Conservation (phyloP, 495 filamentous ascomycete species). For the Amniculicola lignicola region DNA sequence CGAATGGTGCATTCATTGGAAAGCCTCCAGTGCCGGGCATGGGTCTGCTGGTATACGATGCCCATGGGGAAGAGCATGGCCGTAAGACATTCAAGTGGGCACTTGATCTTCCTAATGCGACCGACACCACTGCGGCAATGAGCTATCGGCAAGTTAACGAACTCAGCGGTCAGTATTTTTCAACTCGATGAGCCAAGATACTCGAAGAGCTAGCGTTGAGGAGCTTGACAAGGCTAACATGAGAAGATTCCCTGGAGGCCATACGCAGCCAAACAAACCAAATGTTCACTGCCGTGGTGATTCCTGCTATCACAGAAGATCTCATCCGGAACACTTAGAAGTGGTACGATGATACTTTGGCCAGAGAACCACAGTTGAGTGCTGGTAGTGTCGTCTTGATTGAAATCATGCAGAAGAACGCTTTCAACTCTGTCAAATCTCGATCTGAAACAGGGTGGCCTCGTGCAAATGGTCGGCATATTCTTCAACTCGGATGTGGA, state of each 20-base stretch:
- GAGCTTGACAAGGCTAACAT: not conserved
- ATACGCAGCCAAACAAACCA: constrained; percentile 27
- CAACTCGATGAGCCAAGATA: too few relatives aligned
- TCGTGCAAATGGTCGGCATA: constrained; percentile 29
- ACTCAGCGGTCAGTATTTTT: constrained; percentile 23
- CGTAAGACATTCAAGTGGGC: constrained; percentile 37
- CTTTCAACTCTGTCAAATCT: constrained; percentile 31
- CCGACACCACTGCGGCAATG: constrained; percentile 23
- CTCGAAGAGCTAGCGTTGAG: not conserved
- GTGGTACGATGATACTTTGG: constrained; percentile 34
- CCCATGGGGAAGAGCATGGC: constrained; percentile 36
- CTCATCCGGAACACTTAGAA: constrained; percentile 31
- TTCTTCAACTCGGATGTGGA: constrained; percentile 32
- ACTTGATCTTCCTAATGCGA: constrained; percentile 31
- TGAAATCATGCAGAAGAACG: constrained; percentile 36
- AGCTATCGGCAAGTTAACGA: constrained; percentile 26
- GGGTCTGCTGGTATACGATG: constrained; percentile 35
- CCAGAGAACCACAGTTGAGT: constrained; percentile 15
- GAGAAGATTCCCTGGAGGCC: constrained; percentile 16
- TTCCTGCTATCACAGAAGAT: constrained; percentile 30
- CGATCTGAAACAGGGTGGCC: constrained; percentile 32
- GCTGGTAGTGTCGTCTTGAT: constrained; percentile 34
- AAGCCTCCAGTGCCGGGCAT: constrained; percentile 27
- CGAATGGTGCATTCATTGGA: constrained; percentile 13
- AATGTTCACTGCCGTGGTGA: constrained; percentile 28